phyloP scores from a whole-genome alignment of 306 rosid genomes.

The Astragalus glycyphyllos region DNA sequence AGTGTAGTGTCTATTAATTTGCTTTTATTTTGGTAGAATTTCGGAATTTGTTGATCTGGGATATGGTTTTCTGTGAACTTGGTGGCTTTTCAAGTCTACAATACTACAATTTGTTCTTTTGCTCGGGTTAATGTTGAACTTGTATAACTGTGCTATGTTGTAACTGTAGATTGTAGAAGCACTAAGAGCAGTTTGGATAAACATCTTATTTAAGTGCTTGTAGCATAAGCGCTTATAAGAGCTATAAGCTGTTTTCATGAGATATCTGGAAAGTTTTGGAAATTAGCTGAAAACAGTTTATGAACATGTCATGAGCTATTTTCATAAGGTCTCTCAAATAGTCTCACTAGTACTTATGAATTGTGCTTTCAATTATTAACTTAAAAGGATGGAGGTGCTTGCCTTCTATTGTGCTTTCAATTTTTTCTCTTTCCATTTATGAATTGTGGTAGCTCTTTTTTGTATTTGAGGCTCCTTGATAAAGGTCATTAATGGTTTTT shows the following conservation, averaged over 20 bases:
- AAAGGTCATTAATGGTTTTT: constrained; percentile 29
- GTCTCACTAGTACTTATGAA: no score
- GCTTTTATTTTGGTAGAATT: constrained; percentile 6
- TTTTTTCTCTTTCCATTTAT: constrained; percentile 29
- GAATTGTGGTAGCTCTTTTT: constrained; percentile 8
- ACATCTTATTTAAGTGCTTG: no score
- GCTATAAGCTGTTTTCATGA: no score
- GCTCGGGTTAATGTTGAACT: constrained; percentile 12
- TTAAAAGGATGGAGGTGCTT: constrained; percentile 30
- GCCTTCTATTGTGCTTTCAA: constrained; percentile 32
- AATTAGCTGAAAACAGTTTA: no score
- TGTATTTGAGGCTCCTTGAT: constrained; percentile 18
- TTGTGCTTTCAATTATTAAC: constrained; percentile 14
- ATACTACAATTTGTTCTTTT: constrained; percentile 9
- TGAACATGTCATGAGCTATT: no score
- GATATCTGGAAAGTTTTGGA: no score
- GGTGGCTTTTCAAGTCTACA: neutral
- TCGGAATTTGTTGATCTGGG: constrained; percentile 36
- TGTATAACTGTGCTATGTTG: constrained; percentile 30
- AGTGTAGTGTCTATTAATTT: neutral
- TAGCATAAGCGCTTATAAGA: no score
- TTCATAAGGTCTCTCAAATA: no score
- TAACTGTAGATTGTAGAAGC: no score
- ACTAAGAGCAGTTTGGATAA: no score
- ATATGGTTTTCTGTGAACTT: constrained; percentile 4